Base-by-base conservation (phyloP, 768 basidiomycete species). In the Mycena alexandri region DNA sequence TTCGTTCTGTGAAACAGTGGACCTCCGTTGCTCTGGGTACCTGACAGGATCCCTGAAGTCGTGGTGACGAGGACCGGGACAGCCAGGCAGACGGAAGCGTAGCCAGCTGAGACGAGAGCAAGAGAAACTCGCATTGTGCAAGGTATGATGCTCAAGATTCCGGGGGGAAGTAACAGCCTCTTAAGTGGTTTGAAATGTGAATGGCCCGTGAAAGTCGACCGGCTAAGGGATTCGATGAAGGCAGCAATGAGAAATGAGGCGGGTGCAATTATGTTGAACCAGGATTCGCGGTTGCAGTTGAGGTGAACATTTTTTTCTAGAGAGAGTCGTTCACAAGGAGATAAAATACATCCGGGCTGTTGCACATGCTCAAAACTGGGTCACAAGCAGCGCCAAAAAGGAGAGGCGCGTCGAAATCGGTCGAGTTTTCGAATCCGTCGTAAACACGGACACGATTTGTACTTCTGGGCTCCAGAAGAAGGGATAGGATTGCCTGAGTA, bases 11-110 rank as follows among this genome's bases (percentile, higher is more conserved):
- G 11, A n/a, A 11, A 19, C 17, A 24, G 33, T 50, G 14, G 38
- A 33, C 51, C 22, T 54, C 59, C 52, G 29, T 53, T 33, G 29
- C 7, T 47, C 8, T 44, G 2, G n/a, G 52, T 44, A 11, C 52
- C 61, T 46, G 46, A 33, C 46, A 63, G 48, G 44, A 55, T 13
- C 6, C 61, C 60, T 0, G 36, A 51, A 24, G 60, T 61, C 25
- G 50, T 61, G 1, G 3, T 34, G 21, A 62, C 33, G 43, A 44
- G 3, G 4, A 47, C 52, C 17, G 61, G 43, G 36, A 29, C 36
- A 6, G 51, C 61, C 36, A 33, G 34, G 42, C 42, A 53, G 43
- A 54, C 24, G 5, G 60, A 61, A 42, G 36, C 60, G 13, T 34
- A 52, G 25, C 51, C 1, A 12, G 56, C 56, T 25, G 44, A 24